Base-by-base conservation (phyloP, 495 filamentous ascomycete species). In the Talaromyces stipitatus region DNA sequence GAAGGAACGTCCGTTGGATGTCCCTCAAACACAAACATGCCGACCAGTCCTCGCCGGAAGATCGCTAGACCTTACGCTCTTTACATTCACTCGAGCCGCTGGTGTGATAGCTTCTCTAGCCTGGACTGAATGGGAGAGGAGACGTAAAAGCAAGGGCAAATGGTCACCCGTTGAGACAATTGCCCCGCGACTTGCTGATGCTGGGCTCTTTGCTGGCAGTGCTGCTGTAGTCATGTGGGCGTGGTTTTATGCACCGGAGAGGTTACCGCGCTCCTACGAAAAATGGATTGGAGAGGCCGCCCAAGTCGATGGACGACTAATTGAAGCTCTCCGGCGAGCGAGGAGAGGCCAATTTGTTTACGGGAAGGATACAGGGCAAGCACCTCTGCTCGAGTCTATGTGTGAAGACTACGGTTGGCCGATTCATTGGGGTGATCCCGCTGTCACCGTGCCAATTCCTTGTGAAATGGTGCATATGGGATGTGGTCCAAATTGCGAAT, bases 381-480 rank as follows among this genome's bases (percentile, higher is more conserved):
- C 83, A 1, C 72, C 78, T 12, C 71, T 96, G 14, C 78, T 96
- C 0, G 77, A 83, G 60, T 73, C 78, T 46, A 89, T 95, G 87
- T 92, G 88, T 66, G 73, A 70, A 50, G 89, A 95, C 60, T 86
- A 86, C 68, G 68, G 71, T 50, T 83, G 82, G 75, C 90, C 91
- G 1, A 56, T 78, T 1, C 69, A 69, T 55, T 92, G 87, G 83
- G 92, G 90, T 10, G 88, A 96, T 66, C 92, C 92, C 2, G 76
- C 77, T 27, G 77, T 79, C 48, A 82, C 85, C 0, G 70, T 85
- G 26, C 92, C 90, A 0, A 88, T 94, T 58, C 91, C 90, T 4
- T 97, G 92, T 72, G 84, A 91, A 69, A 73, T 97, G 63, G 89
- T 96, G 22, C 92, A 97, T 64, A 89, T 89, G 83, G 88, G 88